phyloP scores from a whole-genome alignment of 371 early-diverging fungal species.

The Basidiobolus heterosporus region DNA sequence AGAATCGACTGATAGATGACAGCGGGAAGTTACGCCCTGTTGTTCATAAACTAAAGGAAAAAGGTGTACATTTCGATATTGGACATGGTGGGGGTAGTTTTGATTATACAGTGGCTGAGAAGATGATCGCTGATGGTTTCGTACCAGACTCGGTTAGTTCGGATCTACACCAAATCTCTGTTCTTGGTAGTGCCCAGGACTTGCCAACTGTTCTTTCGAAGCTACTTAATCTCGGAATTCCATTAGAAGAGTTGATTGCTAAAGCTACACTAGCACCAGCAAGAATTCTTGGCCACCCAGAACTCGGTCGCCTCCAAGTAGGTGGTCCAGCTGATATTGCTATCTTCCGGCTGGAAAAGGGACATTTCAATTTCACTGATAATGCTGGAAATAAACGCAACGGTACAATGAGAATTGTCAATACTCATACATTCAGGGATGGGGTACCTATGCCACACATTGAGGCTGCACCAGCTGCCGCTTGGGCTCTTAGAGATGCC shows the following conservation, averaged over 20 bases:
- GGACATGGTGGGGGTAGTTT: conserved; percentile 13
- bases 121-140: conserved; percentile 1
- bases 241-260: conserved; percentile 5
- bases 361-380: conserved; percentile 6
- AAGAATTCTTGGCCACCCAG: conserved; percentile 3
- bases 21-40: conserved; percentile 4
- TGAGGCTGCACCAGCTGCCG: not conserved
- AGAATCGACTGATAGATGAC: conserved; percentile 7
- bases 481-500: conserved; percentile 1
- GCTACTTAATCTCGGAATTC: conserved; percentile 8
- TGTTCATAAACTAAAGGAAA: conserved; percentile 4
- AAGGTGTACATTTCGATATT: conserved; percentile 10
- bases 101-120: conserved; percentile 7
- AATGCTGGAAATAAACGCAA: not conserved
- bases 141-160: conserved; percentile 10
- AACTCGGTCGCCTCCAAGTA: conserved; percentile 7
- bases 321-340: conserved; percentile 13
- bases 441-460: not conserved
- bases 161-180: conserved; percentile 12
- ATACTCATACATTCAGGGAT: not conserved
- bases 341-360: conserved; percentile 8
- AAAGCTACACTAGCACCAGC: conserved; percentile 9
- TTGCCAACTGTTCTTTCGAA: conserved; percentile 10
- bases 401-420: not conserved
- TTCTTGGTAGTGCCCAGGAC: conserved; percentile 6